Evolutionary conservation across 257 asterid species (phyloP), one percentile per base, ranked within the genome.

Genomic region (Pogostemon cablin): DNA sequence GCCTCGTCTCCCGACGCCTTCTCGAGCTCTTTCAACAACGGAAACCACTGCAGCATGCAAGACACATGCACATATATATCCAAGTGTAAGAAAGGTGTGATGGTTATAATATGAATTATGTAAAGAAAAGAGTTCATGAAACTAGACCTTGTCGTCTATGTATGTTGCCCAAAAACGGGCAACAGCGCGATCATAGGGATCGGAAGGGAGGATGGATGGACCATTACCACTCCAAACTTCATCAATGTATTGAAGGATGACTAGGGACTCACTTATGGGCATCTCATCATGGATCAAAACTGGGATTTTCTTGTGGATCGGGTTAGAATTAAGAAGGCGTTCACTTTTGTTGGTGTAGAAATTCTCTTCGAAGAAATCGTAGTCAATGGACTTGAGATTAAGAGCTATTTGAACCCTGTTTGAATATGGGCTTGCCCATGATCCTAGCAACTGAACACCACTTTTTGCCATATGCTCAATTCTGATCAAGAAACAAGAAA

Each of bases 1-100:
- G 77, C 83, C 41, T 83, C 88, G 66, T 85, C 87, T 3, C 67
- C 89, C 9, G 75, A 42, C 7, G 84, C 78, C 7, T 58, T 60
- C n/a, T 62, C 77, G 2, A 83, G 50, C 58, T 78, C 79, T 47
- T 65, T 74, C 74, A 88, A 2, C 3, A 75, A 20, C 4, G 91
- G 93, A 70, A 77, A 88, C 89, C 87, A 88, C 96, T 87, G 81
- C 34, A 71, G n/a, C 65, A 50, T 44, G 43, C 67, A 75, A 66
- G 56, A 11, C 66, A 62, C 60, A 62, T 43, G 37, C 32, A 25
- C 32, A 25, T 25, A 25, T 25, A 25, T 25, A 39, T 8, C 56
- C 40, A 15, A 6, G 20, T 5, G 3, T 5, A 53, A 54, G 4
- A 6, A 20, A 17, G 5, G 56, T n/a, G 25, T n/a, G 3, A 25